phyloP scores from a whole-genome alignment of 2,329 filamentous ascomycete genomes.

The Penicillium sp. region DNA sequence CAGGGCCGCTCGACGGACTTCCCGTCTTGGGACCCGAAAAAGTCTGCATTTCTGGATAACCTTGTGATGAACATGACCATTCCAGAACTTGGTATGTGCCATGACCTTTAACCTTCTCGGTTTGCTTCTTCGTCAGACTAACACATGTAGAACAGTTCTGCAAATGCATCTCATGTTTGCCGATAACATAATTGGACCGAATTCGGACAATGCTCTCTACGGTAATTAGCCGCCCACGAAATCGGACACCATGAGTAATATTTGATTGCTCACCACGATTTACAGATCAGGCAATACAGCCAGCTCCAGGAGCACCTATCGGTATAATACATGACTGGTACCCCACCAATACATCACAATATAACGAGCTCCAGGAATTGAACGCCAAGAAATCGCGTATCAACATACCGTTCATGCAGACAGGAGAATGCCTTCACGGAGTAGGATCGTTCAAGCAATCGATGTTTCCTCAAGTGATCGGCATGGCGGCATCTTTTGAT shows the following conservation, averaged over 20 bases:
- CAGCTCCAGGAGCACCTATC: constrained; percentile 41
- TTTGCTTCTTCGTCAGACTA: not conserved
- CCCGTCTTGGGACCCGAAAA: not conserved
- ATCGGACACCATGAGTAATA: not conserved
- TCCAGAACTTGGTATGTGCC: not conserved
- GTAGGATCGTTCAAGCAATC: constrained; percentile 50
- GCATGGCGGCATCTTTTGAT: constrained; percentile 46
- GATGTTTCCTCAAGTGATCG: constrained; percentile 48
- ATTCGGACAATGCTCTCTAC: constrained; percentile 43
- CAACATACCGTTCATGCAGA: constrained; percentile 46
- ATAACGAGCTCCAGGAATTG: constrained; percentile 43
- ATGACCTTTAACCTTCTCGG: constrained; percentile 16
- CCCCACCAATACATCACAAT: constrained; percentile 44
- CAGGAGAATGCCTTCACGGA: constrained; percentile 48
- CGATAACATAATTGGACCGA: constrained; percentile 43
- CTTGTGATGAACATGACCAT: constrained; percentile 6
- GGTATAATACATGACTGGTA: constrained; percentile 50
- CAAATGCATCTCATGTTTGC: constrained; percentile 50
- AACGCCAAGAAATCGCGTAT: constrained; percentile 40
- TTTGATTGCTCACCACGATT: not conserved
- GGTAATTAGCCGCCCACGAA: constrained; percentile 13
- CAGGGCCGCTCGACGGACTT: not conserved
- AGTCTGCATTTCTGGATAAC: not conserved
- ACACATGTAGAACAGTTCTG: constrained; percentile 12
- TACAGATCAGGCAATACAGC: constrained; percentile 35